Base-by-base conservation (phyloP, 2,329 filamentous ascomycete genomes). In the Fusarium clavum region DNA sequence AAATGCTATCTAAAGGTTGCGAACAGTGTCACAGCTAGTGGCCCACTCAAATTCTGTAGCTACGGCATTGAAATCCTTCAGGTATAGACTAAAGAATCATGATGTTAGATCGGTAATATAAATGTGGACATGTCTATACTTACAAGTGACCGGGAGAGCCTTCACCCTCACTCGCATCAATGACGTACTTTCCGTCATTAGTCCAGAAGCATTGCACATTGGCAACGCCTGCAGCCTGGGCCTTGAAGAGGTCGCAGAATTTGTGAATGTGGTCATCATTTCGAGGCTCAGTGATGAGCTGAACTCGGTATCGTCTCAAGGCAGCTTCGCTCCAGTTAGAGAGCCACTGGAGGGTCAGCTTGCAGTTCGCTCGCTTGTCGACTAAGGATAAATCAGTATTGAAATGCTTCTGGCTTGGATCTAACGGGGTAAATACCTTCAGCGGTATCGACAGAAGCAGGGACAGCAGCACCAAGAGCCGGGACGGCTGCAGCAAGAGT, bases 171-270 rank as follows among this genome's bases (percentile, higher is more conserved):
- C 51, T 60, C 0, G 32, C 30, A 6, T 60, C 57, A 13, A 60
- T 46, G 2, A 57, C 49, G 11, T 25, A 60, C 13, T 16, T 60
- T 3, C 51, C 51, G 0, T 60, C 57, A 0, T 55, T 10, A 14
- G 49, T 57, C 57, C 57, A 57, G 57, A 46, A 60, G 41, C 51
- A 56, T 11, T 60, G 57, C 5, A 47, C 16, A 1, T 60, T 60
- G 1, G 9, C 10, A 18, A 4, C 12, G 1, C 51, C 40, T 4
- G 6, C 1, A 0, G 57, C 22, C 24, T 12, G 8, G 3, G 8
- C 13, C 12, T 55, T 59, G 0, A 30, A 12, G 8, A 55, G 48
- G 13, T 24, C 14, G 4, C 56, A 59, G 5, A 8, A 60, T 8
- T 60, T 18, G 2, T 47, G 8, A 4, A 60, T 34, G 6, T 60